A percentile compares a stretch with the other conserved stretches of the same genome.
Evolutionary conservation across 352 stramenopile genomes (phyloP).

Genomic region (Lagenidium sp.): DNA sequence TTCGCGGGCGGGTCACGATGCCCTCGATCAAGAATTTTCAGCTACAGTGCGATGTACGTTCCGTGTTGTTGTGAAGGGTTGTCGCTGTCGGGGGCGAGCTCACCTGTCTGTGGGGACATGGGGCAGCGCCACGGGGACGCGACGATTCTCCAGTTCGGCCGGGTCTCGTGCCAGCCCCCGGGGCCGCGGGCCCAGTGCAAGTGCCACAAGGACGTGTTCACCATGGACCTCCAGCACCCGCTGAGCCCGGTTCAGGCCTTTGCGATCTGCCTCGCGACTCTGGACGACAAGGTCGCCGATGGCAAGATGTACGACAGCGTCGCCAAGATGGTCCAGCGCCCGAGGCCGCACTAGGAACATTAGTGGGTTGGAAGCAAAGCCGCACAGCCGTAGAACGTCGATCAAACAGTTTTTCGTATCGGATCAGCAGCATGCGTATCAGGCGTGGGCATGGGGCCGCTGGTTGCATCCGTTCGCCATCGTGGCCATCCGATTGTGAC

Average conservation of each 20-base stretch:
- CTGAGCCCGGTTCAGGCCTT: conserved; percentile 84
- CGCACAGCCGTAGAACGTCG: too few species aligned
- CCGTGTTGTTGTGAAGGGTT: too few species aligned
- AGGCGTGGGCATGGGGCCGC: too few species aligned
- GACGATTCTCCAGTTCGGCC: conserved; percentile 45
- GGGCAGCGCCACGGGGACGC: conserved; percentile 32
- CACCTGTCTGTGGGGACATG: too few species aligned
- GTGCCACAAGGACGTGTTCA: conserved; percentile 88
- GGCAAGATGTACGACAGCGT: conserved; percentile 35
- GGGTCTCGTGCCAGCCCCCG: conserved; percentile 45
- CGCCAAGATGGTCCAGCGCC: conserved; percentile 25
- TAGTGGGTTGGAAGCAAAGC: too few species aligned
- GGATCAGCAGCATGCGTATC: too few species aligned
- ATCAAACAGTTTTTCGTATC: too few species aligned
- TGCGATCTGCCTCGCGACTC: conserved; percentile 79
- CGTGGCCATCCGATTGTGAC: too few species aligned
- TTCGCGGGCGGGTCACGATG: conserved; percentile 54
- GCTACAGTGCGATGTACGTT: conserved; percentile 37
- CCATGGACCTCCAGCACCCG: conserved; percentile 88
- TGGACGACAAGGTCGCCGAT: conserved; percentile 74
- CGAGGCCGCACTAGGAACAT: too few species aligned
- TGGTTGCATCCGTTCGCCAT: too few species aligned
- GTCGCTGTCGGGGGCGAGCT: too few species aligned
- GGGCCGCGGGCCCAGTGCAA: conserved; percentile 40
- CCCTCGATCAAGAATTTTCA: conserved; percentile 72